A percentile compares a stretch with the other conserved stretches of the same genome.
Conservation (phyloP, 148 eudicot genomes). For the Nyssa sinensis region DNA sequence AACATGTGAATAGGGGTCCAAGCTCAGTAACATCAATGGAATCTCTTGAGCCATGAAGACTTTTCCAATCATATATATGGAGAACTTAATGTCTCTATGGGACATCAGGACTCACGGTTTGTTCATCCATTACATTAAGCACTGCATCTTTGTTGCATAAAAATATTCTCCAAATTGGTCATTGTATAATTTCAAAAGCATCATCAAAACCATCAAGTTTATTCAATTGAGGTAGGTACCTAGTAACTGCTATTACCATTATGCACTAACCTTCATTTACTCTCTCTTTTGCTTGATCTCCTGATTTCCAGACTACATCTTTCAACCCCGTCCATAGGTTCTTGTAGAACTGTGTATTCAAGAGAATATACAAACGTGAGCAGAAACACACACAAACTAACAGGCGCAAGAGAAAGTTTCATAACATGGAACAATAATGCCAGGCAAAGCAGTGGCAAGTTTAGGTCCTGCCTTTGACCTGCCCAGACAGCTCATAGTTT, state of each 20-base stretch:
- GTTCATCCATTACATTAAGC: too few species aligned
- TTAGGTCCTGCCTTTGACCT: neutral
- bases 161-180: neutral
- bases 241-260: neutral
- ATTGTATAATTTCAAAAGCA: neutral
- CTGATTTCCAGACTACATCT: slow-evolving; percentile 74
- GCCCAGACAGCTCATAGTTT: neutral
- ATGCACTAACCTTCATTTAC: slow-evolving; percentile 18
- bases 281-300: slow-evolving; percentile 53
- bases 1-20: too few species aligned
- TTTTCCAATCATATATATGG: too few species aligned
- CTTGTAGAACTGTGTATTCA: slow-evolving; percentile 65
- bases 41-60: too few species aligned
- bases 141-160: neutral
- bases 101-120: too few species aligned
- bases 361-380: neutral
- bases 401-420: neutral
- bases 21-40: too few species aligned
- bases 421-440: too few species aligned
- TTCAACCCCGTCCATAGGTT: slow-evolving; percentile 74
- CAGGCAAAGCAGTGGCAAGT: too few species aligned
- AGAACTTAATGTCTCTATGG: neutral
- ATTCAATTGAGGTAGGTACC: neutral
- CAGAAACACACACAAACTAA: neutral
- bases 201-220: neutral